These are phyloP conservation scores for Nicotiana tabacum DNA, from an alignment of 257 asterid species.

Conservation along the genomic window DNA sequence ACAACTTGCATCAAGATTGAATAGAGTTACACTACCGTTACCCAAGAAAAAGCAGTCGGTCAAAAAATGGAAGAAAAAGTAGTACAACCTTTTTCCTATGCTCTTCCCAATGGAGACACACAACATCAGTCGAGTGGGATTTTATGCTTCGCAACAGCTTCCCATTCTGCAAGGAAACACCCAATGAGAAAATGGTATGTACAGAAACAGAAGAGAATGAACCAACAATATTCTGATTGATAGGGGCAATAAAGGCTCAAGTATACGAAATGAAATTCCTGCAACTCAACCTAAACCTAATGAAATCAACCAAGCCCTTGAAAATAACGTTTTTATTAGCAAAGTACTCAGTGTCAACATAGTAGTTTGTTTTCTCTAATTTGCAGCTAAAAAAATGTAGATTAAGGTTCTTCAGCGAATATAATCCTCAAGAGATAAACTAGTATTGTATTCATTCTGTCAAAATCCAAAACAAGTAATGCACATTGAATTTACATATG, in stretches of 20 bases:
- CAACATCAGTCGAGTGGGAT: slow-evolving; percentile 62
- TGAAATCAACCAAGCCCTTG: background rate
- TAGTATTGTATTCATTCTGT: background rate
- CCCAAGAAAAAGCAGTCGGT: background rate
- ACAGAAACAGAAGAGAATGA: background rate
- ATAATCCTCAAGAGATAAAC: background rate
- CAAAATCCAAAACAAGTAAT: background rate
- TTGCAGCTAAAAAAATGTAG: background rate
- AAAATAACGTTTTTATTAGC: background rate
- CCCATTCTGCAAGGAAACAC: slow-evolving; percentile 55
- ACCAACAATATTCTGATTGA: slow-evolving; percentile 4
- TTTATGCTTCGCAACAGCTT: slow-evolving; percentile 77
- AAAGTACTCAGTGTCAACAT: background rate
- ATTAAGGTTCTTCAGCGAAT: background rate
- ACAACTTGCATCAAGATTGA: background rate
- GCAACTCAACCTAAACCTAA: background rate
- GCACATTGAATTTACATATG: background rate
- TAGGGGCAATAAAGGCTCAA: background rate
- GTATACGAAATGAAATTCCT: background rate
- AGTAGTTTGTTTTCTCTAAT: background rate
- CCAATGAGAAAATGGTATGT: slow-evolving; percentile 4
- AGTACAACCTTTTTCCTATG: slow-evolving; percentile 42
- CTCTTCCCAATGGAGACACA: slow-evolving; percentile 93
- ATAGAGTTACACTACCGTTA: background rate
- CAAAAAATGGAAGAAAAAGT: background rate